phyloP scores from a whole-genome alignment of 225 moss, liverwort and hornwort species.

The Takakia lepidozioides region DNA sequence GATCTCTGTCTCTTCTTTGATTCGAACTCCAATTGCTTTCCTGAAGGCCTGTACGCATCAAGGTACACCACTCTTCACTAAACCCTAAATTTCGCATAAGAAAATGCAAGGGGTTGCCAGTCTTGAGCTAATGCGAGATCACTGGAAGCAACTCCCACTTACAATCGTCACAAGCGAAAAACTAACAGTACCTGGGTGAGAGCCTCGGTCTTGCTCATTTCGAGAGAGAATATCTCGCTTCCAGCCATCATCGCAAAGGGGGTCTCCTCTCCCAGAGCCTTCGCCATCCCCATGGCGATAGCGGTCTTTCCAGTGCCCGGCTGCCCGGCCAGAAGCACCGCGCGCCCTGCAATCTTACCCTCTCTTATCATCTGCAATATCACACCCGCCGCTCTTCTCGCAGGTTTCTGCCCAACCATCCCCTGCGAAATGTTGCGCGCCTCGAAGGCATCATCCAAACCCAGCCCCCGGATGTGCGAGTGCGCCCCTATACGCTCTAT shows the following conservation, averaged over 20 bases:
- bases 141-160: too few species aligned
- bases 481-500: slow-evolving; percentile 86
- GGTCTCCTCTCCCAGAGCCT: slow-evolving; percentile 71
- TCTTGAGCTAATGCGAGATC: too few species aligned
- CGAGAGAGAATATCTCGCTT: slow-evolving; percentile 75
- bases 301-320: slow-evolving; percentile 79
- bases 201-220: slow-evolving; percentile 87
- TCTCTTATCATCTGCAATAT: slow-evolving; percentile 75
- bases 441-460: slow-evolving; percentile 72
- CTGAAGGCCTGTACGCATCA: slow-evolving; percentile 56
- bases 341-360: slow-evolving; percentile 66
- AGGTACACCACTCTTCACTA: too few species aligned
- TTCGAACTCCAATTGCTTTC: slow-evolving; percentile 71
- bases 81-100: too few species aligned
- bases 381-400: slow-evolving; percentile 71
- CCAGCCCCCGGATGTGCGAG: slow-evolving; percentile 77
- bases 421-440: slow-evolving; percentile 74
- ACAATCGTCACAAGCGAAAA: too few species aligned
- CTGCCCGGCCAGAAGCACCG: slow-evolving; percentile 65
- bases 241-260: slow-evolving; percentile 94
- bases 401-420: slow-evolving; percentile 77
- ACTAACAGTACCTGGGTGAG: slow-evolving; percentile 38
- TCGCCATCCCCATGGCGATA: slow-evolving; percentile 90
- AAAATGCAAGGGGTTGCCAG: too few species aligned
- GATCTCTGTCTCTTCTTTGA: slow-evolving; percentile 84